These are phyloP conservation scores for Oenanthe sinensis DNA, from an alignment of 129 eudicot species.

Conservation along the genomic window DNA sequence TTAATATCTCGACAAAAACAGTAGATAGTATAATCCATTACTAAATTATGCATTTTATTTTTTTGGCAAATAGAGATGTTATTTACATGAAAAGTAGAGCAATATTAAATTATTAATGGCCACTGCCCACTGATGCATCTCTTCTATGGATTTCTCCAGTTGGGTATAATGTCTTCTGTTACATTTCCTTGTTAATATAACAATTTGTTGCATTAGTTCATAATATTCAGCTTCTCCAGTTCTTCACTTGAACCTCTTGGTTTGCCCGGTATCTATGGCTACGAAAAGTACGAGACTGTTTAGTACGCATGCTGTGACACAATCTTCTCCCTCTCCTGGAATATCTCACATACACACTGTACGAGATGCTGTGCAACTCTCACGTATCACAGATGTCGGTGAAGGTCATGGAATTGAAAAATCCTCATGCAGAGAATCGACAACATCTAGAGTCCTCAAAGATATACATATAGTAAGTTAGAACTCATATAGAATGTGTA, in stretches of 20 bases:
- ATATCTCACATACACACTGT: constrained; percentile 47
- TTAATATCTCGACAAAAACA: too few relatives aligned
- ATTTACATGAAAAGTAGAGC: neutral
- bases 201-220: neutral
- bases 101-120: neutral
- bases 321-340: constrained; percentile 45
- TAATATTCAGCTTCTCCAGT: neutral
- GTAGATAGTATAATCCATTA: neutral
- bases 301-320: constrained; percentile 41
- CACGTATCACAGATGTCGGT: constrained; percentile 29
- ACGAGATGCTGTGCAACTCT: constrained; percentile 30
- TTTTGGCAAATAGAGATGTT: neutral
- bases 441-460: constrained; percentile 28
- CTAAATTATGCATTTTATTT: neutral
- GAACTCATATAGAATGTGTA: constrained; percentile 9
- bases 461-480: constrained; percentile 67
- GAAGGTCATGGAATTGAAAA: constrained; percentile 27
- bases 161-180: neutral
- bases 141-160: neutral
- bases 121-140: neutral
- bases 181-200: neutral
- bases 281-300: constrained; percentile 11
- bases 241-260: neutral
- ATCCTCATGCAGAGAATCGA: constrained; percentile 20
- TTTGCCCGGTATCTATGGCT: neutral